A percentile compares a stretch with the other conserved stretches of the same genome.
phyloP scores from a whole-genome alignment of 2,329 filamentous ascomycete genomes.

The Fusarium sp. region DNA sequence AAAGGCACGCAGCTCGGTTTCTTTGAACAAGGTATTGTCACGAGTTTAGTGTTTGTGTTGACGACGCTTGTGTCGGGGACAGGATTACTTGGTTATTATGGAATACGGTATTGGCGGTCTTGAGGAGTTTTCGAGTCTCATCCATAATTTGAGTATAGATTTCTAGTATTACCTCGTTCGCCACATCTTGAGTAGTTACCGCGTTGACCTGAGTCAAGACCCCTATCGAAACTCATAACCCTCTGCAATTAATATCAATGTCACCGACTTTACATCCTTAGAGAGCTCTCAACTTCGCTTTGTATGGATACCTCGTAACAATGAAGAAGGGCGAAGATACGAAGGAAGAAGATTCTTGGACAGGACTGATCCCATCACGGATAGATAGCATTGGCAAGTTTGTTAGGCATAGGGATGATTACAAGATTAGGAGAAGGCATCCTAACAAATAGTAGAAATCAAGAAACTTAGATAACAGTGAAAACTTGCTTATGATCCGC shows the following conservation, averaged over 20 bases:
- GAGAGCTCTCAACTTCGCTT: too few relatives aligned
- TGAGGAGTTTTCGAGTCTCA: not conserved
- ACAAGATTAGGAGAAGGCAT: fast-evolving
- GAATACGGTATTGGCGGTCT: constrained; percentile 9
- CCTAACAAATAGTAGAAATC: too few relatives aligned
- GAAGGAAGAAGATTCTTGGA: not conserved
- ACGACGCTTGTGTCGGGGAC: constrained; percentile 25
- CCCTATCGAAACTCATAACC: too few relatives aligned
- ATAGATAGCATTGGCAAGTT: not conserved
- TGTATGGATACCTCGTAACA: too few relatives aligned
- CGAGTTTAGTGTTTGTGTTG: constrained; percentile 16
- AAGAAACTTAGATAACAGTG: too few relatives aligned
- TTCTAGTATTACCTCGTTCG: too few relatives aligned
- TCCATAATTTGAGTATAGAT: not conserved
- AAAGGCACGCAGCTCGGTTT: constrained; percentile 24
- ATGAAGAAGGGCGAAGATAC: not conserved
- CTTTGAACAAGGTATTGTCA: constrained; percentile 36
- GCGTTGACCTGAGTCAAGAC: too few relatives aligned
- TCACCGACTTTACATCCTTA: too few relatives aligned
- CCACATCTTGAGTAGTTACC: too few relatives aligned
- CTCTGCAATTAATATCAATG: too few relatives aligned
- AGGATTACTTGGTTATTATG: constrained; percentile 24
- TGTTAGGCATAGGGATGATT: not conserved
- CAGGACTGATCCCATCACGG: not conserved
- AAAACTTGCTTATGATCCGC: not conserved